Evolutionary conservation across 805 yeast genomes (phyloP).

Genomic region (Cyberlindnera maritima): DNA sequence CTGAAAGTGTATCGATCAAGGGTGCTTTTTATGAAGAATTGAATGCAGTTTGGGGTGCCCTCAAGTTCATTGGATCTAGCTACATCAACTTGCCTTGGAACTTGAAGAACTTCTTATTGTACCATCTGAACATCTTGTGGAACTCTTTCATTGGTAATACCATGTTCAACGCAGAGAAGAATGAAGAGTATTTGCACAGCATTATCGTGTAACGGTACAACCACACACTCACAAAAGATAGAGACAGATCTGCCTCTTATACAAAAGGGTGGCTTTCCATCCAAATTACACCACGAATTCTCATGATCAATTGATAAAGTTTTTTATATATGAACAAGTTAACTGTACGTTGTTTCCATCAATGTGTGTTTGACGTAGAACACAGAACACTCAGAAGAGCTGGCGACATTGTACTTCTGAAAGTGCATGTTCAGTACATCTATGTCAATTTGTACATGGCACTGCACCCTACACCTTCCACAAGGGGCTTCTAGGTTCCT

Average conservation of each 20-base stretch:
- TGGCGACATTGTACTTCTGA: no score
- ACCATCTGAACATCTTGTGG: slow-evolving; percentile 61
- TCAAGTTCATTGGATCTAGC: slow-evolving; percentile 60
- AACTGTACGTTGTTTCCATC: not conserved
- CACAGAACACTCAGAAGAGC: no score
- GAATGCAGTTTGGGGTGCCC: slow-evolving; percentile 52
- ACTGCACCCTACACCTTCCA: no score
- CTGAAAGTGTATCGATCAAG: slow-evolving; percentile 14
- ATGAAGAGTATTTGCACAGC: slow-evolving; percentile 21
- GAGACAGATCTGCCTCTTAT: not conserved
- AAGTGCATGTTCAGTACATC: no score
- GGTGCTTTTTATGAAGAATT: slow-evolving; percentile 52
- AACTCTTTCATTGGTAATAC: slow-evolving; percentile 63
- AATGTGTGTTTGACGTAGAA: not conserved
- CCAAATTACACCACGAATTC: not conserved
- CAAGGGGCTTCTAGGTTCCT: no score
- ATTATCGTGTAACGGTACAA: slow-evolving; percentile 10
- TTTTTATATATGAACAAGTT: no score
- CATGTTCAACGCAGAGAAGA: slow-evolving; percentile 26
- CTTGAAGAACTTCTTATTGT: slow-evolving; percentile 47
- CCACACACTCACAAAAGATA: not conserved
- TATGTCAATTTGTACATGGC: no score
- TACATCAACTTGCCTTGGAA: slow-evolving; percentile 70
- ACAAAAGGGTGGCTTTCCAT: not conserved
- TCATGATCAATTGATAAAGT: not conserved